Evolutionary conservation across 2,329 filamentous ascomycete species (phyloP).

Genomic region (Juglanconis oblonga): DNA sequence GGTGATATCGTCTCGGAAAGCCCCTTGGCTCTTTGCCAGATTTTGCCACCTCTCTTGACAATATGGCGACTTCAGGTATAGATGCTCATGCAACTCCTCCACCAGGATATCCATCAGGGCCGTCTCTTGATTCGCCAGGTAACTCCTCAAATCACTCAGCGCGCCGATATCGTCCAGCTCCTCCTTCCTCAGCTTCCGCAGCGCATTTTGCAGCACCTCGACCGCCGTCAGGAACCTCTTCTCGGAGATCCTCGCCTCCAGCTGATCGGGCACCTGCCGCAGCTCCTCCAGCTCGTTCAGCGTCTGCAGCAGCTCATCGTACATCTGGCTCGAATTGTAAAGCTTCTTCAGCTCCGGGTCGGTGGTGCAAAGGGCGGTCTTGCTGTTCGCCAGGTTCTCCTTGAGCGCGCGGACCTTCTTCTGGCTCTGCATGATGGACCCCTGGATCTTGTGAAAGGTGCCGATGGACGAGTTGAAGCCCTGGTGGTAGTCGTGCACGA

Average conservation of each 20-base stretch:
- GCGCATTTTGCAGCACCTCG: slow-evolving; percentile 82
- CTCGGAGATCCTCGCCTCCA: slow-evolving; percentile 93
- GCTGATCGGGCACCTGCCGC: slow-evolving; percentile 82
- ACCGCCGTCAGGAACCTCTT: slow-evolving; percentile 93
- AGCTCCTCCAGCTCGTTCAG: slow-evolving; percentile 84
- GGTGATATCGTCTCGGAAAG: slow-evolving; percentile 45
- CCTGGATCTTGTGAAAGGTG: slow-evolving; percentile 98
- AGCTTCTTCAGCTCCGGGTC: slow-evolving; percentile 90
- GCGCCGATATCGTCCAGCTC: slow-evolving; percentile 91
- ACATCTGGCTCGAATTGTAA: slow-evolving; percentile 81
- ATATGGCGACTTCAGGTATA: slow-evolving; percentile 97
- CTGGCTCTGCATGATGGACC: slow-evolving; percentile 86
- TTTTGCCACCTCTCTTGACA: slow-evolving; percentile 94
- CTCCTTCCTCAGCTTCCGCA: slow-evolving; percentile 78
- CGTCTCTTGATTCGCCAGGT: slow-evolving; percentile 90
- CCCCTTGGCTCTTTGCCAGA: slow-evolving; percentile 64
- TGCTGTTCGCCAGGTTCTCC: slow-evolving; percentile 77
- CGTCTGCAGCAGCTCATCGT: slow-evolving; percentile 83
- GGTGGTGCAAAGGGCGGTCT: slow-evolving; percentile 75
- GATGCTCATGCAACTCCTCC: slow-evolving; percentile 95
- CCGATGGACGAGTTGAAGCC: slow-evolving; percentile 99
- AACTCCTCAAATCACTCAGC: slow-evolving; percentile 78
- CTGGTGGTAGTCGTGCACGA: slow-evolving; percentile 98
- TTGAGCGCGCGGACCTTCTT: slow-evolving; percentile 79
- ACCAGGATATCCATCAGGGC: slow-evolving; percentile 89